Conservation (phyloP, 257 asterid genomes). For the Cruciata laevipes region DNA sequence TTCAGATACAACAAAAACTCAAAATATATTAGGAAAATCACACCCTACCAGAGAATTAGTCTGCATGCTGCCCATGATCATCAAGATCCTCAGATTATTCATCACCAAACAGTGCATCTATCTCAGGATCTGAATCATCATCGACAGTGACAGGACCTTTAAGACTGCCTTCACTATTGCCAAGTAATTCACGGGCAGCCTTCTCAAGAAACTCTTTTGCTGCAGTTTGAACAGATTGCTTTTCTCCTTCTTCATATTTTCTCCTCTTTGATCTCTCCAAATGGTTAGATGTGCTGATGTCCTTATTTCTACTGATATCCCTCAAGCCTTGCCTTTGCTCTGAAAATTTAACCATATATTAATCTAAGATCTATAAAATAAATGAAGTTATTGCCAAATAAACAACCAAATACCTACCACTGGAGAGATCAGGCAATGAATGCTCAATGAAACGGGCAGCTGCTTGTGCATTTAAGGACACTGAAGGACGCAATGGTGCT, state of each 20-base stretch:
- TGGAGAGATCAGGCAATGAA: constrained; percentile 85
- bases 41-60: constrained; percentile 60
- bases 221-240: constrained; percentile 68
- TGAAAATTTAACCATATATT: constrained; percentile 40
- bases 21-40: constrained; percentile 6
- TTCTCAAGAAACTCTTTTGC: constrained; percentile 96
- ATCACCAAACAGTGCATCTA: constrained; percentile 74
- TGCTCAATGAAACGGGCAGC: constrained; percentile 91
- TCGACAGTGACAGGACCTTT: constrained; percentile 70
- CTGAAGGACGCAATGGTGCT: constrained; percentile 86
- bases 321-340: constrained; percentile 85
- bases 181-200: constrained; percentile 87
- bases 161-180: constrained; percentile 59
- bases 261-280: constrained; percentile 68
- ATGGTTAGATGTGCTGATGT: constrained; percentile 30
- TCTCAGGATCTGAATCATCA: constrained; percentile 60
- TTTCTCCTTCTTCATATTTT: constrained; percentile 56
- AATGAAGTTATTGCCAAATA: constrained; percentile 4
- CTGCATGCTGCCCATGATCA: constrained; percentile 28
- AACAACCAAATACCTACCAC: constrained; percentile 40
- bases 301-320: constrained; percentile 62
- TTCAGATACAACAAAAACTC: neutral
- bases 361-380: constrained; percentile 29
- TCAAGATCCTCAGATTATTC: constrained; percentile 28
- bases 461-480: constrained; percentile 62